Evolutionary conservation across 1,284 basidiomycete species (phyloP).

Genomic region (Stereum hirsutum): DNA sequence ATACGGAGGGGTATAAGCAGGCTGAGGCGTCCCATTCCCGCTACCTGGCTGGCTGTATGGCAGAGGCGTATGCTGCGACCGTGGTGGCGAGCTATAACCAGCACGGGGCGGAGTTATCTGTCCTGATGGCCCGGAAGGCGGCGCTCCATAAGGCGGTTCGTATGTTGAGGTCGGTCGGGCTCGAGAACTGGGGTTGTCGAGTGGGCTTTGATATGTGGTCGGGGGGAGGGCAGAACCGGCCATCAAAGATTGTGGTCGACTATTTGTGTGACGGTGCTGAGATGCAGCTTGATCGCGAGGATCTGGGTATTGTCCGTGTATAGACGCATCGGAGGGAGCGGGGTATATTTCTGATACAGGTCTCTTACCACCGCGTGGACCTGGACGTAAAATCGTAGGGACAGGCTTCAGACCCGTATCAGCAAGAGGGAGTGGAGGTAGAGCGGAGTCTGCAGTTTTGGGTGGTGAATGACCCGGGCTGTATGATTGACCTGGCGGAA

Average conservation of each 20-base stretch:
- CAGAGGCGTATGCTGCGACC: not conserved
- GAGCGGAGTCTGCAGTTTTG: conserved; percentile 12
- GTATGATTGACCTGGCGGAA: conserved; percentile 4
- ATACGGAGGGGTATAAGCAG: not conserved
- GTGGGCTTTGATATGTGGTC: not conserved
- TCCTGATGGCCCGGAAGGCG: too few species aligned
- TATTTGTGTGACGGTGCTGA: not conserved
- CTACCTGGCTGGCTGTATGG: not conserved
- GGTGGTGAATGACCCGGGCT: conserved; percentile 10
- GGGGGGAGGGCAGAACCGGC: not conserved
- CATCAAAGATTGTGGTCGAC: not conserved
- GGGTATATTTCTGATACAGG: conserved; percentile 15
- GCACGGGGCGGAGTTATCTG: too few species aligned
- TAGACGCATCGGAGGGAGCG: conserved; percentile 9
- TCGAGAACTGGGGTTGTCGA: too few species aligned
- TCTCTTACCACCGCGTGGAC: conserved; percentile 18
- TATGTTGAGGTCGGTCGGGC: too few species aligned
- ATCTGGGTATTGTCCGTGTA: conserved; percentile 6
- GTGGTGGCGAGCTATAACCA: not conserved
- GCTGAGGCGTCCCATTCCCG: not conserved
- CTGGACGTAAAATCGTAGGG: conserved; percentile 35
- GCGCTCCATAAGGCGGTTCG: too few species aligned
- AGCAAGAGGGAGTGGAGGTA: conserved; percentile 29
- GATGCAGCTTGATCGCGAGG: not conserved
- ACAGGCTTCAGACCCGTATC: conserved; percentile 15